phyloP scores from a whole-genome alignment of 2,329 filamentous ascomycete genomes.

The Phialophora tarda region DNA sequence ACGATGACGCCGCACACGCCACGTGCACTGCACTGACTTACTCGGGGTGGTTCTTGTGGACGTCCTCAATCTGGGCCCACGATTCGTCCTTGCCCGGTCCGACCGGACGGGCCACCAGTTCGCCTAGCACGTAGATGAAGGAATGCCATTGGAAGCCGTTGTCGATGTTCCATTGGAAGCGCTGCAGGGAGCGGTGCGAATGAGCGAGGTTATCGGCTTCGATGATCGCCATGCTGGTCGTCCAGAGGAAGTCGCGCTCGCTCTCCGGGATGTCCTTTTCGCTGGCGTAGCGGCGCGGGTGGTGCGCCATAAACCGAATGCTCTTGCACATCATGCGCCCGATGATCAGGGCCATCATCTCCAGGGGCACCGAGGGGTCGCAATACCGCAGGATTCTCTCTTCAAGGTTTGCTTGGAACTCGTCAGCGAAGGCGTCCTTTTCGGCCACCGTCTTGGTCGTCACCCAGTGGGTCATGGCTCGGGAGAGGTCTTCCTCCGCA shows the following conservation, averaged over 20 bases:
- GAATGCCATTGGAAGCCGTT: conserved; percentile 23
- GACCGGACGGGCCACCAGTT: conserved; percentile 46
- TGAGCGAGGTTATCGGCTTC: conserved; percentile 49
- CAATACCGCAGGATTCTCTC: conserved; percentile 60
- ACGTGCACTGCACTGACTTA: conserved; percentile 26
- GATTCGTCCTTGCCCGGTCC: conserved; percentile 45
- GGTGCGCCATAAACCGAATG: conserved; percentile 53
- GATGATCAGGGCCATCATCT: conserved; percentile 52
- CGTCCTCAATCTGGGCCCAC: conserved; percentile 53
- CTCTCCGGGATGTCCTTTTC: conserved; percentile 41
- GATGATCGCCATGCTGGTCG: conserved; percentile 46
- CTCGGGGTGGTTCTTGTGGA: conserved; percentile 50
- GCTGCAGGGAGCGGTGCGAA: conserved; percentile 46
- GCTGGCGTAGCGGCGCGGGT: conserved; percentile 46
- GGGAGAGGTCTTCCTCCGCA: conserved; percentile 6
- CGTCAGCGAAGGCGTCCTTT: conserved; percentile 44
- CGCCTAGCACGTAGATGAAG: conserved; percentile 53
- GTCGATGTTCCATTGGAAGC: conserved; percentile 50
- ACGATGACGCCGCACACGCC: background rate
- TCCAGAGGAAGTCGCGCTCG: conserved; percentile 49
- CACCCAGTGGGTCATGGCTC: conserved; percentile 26
- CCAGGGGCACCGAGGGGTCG: conserved; percentile 53
- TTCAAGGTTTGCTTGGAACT: conserved; percentile 58
- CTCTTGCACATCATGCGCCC: conserved; percentile 50
- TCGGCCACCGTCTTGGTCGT: conserved; percentile 42